A percentile compares a stretch with the other conserved stretches of the same genome.
phyloP scores from a whole-genome alignment of 495 filamentous ascomycete genomes.

The Penicillium herquei region DNA sequence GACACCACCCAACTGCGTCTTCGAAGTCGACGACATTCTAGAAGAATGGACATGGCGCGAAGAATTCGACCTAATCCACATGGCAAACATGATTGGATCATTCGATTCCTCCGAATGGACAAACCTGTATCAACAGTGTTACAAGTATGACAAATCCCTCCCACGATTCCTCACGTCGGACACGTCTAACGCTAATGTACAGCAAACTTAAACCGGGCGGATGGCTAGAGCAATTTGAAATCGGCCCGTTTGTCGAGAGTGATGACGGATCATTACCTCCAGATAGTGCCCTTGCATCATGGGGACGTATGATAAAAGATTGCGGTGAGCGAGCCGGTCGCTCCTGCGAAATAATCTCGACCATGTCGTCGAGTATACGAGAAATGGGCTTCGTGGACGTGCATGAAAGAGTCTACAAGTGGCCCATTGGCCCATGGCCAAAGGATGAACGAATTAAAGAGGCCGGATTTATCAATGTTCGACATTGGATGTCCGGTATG shows the following conservation, averaged over 20 bases:
- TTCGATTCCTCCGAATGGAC: background rate
- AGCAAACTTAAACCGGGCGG: constrained; percentile 43
- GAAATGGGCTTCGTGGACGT: constrained; percentile 33
- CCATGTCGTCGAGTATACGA: constrained; percentile 21
- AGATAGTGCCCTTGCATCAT: constrained; percentile 26
- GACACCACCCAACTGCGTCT: background rate
- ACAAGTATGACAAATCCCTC: background rate
- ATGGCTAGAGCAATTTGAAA: constrained; percentile 55
- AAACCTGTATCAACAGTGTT: background rate
- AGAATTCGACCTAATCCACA: constrained; percentile 1
- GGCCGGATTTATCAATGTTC: constrained; percentile 17
- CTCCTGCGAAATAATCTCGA: constrained; percentile 11
- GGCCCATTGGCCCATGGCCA: constrained; percentile 27
- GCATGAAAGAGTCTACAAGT: constrained; percentile 17
- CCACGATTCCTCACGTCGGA: background rate
- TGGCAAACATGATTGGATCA: constrained; percentile 11
- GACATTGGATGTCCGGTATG: constrained; percentile 24
- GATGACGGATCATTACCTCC: constrained; percentile 42
- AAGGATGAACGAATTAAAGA: constrained; percentile 19
- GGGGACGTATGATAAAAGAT: constrained; percentile 15
- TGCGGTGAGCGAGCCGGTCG: constrained; percentile 19
- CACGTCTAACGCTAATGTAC: background rate
- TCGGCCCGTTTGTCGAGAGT: constrained; percentile 33
- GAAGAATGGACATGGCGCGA: background rate
- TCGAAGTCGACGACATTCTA: background rate